Conservation (phyloP, 2,329 filamentous ascomycete species). For the Metarhizium sp. region DNA sequence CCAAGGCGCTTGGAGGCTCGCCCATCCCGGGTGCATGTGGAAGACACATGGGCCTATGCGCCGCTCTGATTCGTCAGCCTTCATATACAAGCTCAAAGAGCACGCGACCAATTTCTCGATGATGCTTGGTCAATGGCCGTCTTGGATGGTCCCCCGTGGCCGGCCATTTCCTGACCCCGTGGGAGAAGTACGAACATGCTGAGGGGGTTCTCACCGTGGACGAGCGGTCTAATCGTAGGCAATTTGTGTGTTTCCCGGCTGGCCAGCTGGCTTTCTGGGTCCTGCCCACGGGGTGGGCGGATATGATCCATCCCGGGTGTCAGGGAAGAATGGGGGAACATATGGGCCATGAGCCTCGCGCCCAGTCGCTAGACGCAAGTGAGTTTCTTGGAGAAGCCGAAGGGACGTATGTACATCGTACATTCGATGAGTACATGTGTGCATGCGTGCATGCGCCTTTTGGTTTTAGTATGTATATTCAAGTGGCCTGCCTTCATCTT, state of each 20-base stretch:
- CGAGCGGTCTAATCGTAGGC: too few species aligned
- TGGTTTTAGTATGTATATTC: too few species aligned
- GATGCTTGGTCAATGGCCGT: slow-evolving; percentile 30
- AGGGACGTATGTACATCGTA: background rate
- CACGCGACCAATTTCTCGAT: slow-evolving; percentile 35
- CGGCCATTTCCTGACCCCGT: slow-evolving; percentile 1
- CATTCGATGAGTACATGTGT: too few species aligned
- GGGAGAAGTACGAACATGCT: background rate
- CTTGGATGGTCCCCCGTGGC: slow-evolving; percentile 3
- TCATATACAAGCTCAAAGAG: slow-evolving; percentile 16
- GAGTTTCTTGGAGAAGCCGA: background rate
- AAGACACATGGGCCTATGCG: slow-evolving; percentile 23
- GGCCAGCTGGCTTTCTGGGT: background rate
- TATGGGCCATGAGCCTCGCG: background rate
- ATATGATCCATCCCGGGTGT: background rate
- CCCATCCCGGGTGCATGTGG: background rate
- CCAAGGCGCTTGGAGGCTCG: background rate
- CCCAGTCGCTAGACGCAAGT: background rate
- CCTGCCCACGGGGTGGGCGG: background rate
- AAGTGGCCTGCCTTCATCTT: background rate
- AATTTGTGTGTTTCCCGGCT: too few species aligned
- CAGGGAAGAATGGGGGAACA: background rate
- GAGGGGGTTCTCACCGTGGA: background rate
- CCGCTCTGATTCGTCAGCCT: slow-evolving; percentile 23
- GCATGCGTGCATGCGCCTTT: background rate